Percentiles rank a stretch among this genome's conserved stretches.
phyloP scores from a whole-genome alignment of 1,284 basidiomycete species.

The Ganoderma meredithae region DNA sequence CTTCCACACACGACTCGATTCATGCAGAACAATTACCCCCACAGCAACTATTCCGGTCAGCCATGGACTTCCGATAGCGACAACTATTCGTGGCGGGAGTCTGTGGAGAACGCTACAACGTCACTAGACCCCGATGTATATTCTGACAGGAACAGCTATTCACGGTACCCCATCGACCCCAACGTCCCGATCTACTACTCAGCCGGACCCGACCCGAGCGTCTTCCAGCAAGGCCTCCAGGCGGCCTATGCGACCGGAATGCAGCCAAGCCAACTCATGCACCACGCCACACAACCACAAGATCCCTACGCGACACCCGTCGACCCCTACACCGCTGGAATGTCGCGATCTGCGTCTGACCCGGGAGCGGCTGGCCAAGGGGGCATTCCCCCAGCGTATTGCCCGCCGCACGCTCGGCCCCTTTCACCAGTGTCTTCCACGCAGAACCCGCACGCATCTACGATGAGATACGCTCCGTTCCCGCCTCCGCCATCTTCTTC shows the following conservation, averaged over 20 bases:
- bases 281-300: not conserved
- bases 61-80: not conserved
- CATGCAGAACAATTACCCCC: not conserved
- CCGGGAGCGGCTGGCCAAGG: not conserved
- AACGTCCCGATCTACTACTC: not conserved
- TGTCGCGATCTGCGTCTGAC: not conserved
- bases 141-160: not conserved
- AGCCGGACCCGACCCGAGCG: not conserved
- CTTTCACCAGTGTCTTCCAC: not conserved
- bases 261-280: not conserved
- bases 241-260: not conserved
- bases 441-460: not conserved
- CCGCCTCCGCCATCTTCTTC: not conserved
- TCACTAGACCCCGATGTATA: not conserved
- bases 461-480: conserved; percentile 4
- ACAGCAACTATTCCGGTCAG: not conserved
- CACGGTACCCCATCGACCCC: not conserved
- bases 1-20: not conserved
- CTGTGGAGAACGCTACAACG: conserved; percentile 5
- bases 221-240: not conserved
- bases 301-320: not conserved
- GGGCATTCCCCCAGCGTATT: not conserved
- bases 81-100: conserved; percentile 2
- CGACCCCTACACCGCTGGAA: not conserved
- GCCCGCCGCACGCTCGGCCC: not conserved